Percentiles rank a stretch among this genome's conserved stretches.
phyloP scores from a whole-genome alignment of 805 yeast genomes.

The Lipomyces sp. region DNA sequence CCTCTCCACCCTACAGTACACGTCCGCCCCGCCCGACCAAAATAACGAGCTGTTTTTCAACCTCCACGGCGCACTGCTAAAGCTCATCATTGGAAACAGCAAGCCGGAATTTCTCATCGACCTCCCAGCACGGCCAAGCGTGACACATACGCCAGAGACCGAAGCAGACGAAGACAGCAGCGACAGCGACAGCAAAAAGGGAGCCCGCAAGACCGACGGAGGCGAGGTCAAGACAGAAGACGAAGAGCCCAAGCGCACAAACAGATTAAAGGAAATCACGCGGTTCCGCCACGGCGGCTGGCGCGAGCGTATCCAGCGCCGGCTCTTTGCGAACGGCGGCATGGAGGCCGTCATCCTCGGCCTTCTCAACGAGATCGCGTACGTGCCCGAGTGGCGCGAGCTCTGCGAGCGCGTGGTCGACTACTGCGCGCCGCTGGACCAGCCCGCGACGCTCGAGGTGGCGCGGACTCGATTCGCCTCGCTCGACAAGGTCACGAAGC shows the following conservation, averaged over 20 bases:
- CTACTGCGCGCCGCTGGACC: conserved; percentile 52
- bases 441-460: conserved; percentile 48
- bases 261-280: conserved; percentile 30
- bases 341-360: conserved; percentile 83
- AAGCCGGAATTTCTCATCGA: conserved; percentile 16
- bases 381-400: conserved; percentile 52
- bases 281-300: conserved; percentile 52
- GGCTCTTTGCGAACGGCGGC: conserved; percentile 76
- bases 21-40: conserved; percentile 8
- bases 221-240: no score
- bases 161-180: not conserved
- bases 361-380: conserved; percentile 57
- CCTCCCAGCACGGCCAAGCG: conserved; percentile 2
- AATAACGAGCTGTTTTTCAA: conserved; percentile 30
- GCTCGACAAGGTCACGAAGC: conserved; percentile 52
- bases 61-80: conserved; percentile 26
- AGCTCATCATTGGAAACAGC: conserved; percentile 21
- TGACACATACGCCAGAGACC: not conserved
- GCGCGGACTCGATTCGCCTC: conserved; percentile 55
- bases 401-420: conserved; percentile 52
- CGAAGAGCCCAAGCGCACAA: not conserved
- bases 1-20: conserved; percentile 46
- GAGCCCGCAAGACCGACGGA: no score
- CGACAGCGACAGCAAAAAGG: no score
- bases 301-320: conserved; percentile 71